These are phyloP conservation scores for Heterobasidion parviporum DNA, from an alignment of 1,284 basidiomycete species.

Conservation along the genomic window DNA sequence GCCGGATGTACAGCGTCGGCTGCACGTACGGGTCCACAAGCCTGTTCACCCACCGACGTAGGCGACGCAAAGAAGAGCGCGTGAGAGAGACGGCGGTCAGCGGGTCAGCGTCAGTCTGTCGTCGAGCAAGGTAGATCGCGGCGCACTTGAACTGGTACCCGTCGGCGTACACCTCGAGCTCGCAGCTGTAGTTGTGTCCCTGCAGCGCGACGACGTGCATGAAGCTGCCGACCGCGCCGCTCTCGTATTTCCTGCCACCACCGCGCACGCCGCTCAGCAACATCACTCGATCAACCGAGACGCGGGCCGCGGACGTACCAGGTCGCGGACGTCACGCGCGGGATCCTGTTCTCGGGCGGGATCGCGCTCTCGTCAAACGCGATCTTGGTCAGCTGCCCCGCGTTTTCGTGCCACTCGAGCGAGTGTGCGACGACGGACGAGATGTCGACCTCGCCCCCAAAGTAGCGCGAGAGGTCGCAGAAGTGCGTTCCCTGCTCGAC, in stretches of 20 bases:
- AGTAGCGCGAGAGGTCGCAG: slow-evolving; percentile 91
- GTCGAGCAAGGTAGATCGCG: not conserved
- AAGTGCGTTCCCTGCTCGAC: slow-evolving; percentile 96
- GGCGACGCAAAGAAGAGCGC: not conserved
- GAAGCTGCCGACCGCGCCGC: slow-evolving; percentile 85
- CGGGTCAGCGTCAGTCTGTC: slow-evolving; percentile 9
- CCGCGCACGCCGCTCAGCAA: not conserved
- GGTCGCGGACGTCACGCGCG: slow-evolving; percentile 71
- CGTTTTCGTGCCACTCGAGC: slow-evolving; percentile 86
- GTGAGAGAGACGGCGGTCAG: not conserved
- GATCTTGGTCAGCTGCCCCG: slow-evolving; percentile 80
- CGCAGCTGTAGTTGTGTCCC: slow-evolving; percentile 87
- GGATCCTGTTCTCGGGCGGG: slow-evolving; percentile 70
- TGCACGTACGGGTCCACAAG: slow-evolving; percentile 84
- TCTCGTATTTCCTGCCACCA: slow-evolving; percentile 76
- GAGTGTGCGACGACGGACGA: slow-evolving; percentile 79
- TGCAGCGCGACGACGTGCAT: slow-evolving; percentile 85
- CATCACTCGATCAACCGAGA: not conserved
- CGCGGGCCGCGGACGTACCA: slow-evolving; percentile 35
- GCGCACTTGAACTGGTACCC: slow-evolving; percentile 73
- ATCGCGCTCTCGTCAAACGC: slow-evolving; percentile 77
- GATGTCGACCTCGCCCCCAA: slow-evolving; percentile 95
- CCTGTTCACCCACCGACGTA: slow-evolving; percentile 26
- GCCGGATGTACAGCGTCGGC: slow-evolving; percentile 79
- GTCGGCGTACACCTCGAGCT: slow-evolving; percentile 87